Conservation (phyloP, 23 red algal species). For the Gracilariopsis chorda region DNA sequence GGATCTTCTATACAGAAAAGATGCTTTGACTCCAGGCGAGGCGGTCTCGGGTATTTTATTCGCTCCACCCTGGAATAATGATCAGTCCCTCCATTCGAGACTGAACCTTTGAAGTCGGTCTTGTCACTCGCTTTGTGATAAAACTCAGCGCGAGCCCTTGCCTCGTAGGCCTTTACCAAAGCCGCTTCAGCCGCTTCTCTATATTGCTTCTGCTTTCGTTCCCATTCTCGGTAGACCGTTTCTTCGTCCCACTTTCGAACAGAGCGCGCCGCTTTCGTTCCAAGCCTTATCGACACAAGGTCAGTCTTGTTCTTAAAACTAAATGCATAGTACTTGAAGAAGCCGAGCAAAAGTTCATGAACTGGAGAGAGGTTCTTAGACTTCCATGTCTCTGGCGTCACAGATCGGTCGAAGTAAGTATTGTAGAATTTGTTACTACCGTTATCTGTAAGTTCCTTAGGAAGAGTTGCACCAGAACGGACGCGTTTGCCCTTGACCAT, state of each 20-base stretch:
- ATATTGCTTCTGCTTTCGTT: slow-evolving; percentile 39
- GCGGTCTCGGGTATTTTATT: slow-evolving; percentile 35
- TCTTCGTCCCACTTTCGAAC: slow-evolving; percentile 53
- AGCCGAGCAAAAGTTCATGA: slow-evolving; percentile 80
- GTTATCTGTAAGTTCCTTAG: slow-evolving; percentile 57
- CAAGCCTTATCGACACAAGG: slow-evolving; percentile 71
- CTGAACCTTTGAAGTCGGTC: background rate
- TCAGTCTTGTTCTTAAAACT: slow-evolving; percentile 67
- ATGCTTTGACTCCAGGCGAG: slow-evolving; percentile 66
- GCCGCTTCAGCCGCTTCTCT: slow-evolving; percentile 7
- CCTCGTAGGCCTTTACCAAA: background rate
- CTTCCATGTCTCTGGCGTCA: slow-evolving; percentile 53
- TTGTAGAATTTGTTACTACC: slow-evolving; percentile 69
- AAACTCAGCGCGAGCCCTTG: background rate
- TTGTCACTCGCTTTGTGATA: background rate
- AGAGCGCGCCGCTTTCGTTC: slow-evolving; percentile 12
- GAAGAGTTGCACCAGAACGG: slow-evolving; percentile 14
- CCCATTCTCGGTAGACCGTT: slow-evolving; percentile 52
- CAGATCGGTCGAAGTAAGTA: slow-evolving; percentile 80
- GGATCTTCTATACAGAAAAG: slow-evolving; percentile 97
- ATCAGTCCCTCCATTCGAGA: background rate
- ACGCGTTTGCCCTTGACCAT: slow-evolving; percentile 58
- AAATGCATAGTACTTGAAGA: slow-evolving; percentile 89
- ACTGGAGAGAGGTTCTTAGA: slow-evolving; percentile 47
- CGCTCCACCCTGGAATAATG: background rate